These are phyloP conservation scores for Acacia pycnantha DNA, from an alignment of 331 rosid genomes.

Conservation along the genomic window DNA sequence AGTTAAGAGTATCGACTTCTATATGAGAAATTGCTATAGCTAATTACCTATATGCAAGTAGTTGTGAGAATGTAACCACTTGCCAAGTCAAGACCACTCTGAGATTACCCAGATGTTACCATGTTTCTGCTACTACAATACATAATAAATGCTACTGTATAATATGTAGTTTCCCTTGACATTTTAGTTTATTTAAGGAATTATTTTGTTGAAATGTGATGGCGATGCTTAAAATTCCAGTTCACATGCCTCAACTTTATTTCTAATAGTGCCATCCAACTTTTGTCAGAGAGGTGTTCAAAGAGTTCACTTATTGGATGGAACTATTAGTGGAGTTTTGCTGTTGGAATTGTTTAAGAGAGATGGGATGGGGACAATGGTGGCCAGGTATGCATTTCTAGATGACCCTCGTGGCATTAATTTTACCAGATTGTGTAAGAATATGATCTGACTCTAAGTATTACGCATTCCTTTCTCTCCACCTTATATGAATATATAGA, in stretches of 20 bases:
- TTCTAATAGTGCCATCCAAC: slow-evolving; percentile 36
- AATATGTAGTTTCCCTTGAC: slow-evolving; percentile 18
- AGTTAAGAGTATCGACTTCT: background rate
- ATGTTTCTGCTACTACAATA: slow-evolving; percentile 21
- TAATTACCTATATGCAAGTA: background rate
- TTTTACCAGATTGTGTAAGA: slow-evolving; percentile 2
- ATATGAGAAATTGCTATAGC: background rate
- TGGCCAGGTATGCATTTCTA: slow-evolving; percentile 71
- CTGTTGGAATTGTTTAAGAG: slow-evolving; percentile 90
- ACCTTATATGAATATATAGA: background rate
- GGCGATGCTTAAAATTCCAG: slow-evolving; percentile 32
- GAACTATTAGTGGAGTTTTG: slow-evolving; percentile 86
- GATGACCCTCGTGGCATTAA: background rate
- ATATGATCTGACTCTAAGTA: slow-evolving; percentile 22
- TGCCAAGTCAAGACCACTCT: slow-evolving; percentile 18
- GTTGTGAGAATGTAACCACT: slow-evolving; percentile 14
- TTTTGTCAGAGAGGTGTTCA: slow-evolving; percentile 91
- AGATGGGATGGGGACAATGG: slow-evolving; percentile 99
- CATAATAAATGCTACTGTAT: slow-evolving; percentile 8
- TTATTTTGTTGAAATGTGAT: slow-evolving; percentile 15
- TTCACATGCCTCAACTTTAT: slow-evolving; percentile 34
- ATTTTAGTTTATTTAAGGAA: slow-evolving; percentile 22
- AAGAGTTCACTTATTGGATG: slow-evolving; percentile 97
- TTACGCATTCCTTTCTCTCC: slow-evolving; percentile 10
- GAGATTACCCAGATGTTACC: slow-evolving; percentile 1